A percentile compares a stretch with the other conserved stretches of the same genome.
Evolutionary conservation across 2,329 filamentous ascomycete genomes (phyloP).

Genomic region (Botrytis medusae): DNA sequence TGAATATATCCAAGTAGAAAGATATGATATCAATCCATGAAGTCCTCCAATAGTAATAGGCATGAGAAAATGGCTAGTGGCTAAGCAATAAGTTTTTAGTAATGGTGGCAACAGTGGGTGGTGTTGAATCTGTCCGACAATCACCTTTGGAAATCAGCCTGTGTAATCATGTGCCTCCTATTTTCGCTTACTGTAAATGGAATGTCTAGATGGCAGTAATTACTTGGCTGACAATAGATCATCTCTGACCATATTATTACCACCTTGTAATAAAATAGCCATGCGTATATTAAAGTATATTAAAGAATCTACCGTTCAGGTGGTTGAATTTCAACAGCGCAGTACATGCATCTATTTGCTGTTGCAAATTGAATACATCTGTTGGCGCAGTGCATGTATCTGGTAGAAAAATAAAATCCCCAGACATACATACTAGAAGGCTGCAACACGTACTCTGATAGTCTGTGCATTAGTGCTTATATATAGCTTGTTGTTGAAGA

Average conservation of each 20-base stretch:
- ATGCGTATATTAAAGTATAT: not conserved
- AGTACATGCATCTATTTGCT: not conserved
- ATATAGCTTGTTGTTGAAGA: too few relatives aligned
- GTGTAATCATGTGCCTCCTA: not conserved
- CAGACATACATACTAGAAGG: too few relatives aligned
- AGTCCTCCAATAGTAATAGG: not conserved
- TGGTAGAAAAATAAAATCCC: too few relatives aligned
- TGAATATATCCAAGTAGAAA: too few relatives aligned
- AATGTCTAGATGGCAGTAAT: not conserved
- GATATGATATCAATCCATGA: not conserved
- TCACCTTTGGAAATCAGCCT: not conserved
- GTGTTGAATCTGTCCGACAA: not conserved
- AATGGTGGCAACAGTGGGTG: not conserved
- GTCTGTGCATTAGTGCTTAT: too few relatives aligned
- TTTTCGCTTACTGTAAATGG: not conserved
- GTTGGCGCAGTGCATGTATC: not conserved
- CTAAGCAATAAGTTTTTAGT: not conserved
- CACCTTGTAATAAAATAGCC: not conserved
- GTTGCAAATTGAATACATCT: not conserved
- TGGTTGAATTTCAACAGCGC: not conserved
- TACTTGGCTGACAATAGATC: too few relatives aligned
- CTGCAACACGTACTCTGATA: too few relatives aligned
- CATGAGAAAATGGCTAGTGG: not conserved
- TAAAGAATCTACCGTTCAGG: not conserved
- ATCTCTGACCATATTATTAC: not conserved